Percentiles rank a stretch among this genome's conserved stretches.
Conservation (phyloP, 257 asterid species). For the Capsicum rhomboideum region DNA sequence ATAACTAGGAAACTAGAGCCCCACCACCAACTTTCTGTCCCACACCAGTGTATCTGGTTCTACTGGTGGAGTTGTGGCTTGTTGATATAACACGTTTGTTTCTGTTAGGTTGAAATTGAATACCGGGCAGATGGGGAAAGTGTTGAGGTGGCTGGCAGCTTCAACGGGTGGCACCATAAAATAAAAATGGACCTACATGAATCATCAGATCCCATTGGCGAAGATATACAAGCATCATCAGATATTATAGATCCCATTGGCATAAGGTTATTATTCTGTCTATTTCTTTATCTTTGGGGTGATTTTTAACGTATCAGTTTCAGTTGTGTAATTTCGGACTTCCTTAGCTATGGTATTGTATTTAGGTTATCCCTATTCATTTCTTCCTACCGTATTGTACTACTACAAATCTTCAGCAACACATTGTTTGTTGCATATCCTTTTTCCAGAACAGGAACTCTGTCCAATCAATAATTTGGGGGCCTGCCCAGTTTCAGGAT, state of each 20-base stretch:
- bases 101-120: slow-evolving; percentile 62
- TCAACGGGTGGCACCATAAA: slow-evolving; percentile 84
- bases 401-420: background rate
- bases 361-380: background rate
- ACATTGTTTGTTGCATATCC: background rate
- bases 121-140: slow-evolving; percentile 59
- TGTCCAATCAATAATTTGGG: background rate
- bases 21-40: background rate
- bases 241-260: slow-evolving; percentile 20
- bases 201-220: slow-evolving; percentile 11
- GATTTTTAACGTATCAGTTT: background rate
- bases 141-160: slow-evolving; percentile 88
- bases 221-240: slow-evolving; percentile 35
- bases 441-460: background rate
- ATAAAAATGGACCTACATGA: slow-evolving; percentile 50
- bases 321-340: background rate
- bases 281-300: background rate
- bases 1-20: background rate
- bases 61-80: background rate
- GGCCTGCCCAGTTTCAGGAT: background rate
- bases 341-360: background rate
- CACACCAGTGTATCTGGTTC: background rate
- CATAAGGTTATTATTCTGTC: slow-evolving; percentile 27
- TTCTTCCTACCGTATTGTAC: background rate
- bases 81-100: slow-evolving; percentile 16